Base-by-base conservation (phyloP, 768 basidiomycete species). In the Butyriboletus loyo region DNA sequence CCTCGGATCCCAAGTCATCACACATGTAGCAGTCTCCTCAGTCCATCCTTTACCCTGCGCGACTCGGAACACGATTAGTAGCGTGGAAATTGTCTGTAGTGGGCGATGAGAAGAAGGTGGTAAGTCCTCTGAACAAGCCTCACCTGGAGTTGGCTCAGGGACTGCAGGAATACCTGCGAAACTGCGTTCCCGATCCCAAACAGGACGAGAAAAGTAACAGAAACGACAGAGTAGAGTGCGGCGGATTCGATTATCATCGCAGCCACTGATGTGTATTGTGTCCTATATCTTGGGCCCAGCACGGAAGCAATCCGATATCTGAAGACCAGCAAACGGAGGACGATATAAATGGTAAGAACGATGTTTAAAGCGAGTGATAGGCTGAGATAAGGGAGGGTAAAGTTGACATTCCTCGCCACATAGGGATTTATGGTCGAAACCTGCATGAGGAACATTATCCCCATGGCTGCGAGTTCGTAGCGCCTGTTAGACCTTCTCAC, bases 171-270 rank as follows among this genome's bases (percentile, higher is more conserved):
- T n/a, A 71, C 47, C 25, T 69, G 67, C 28, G 66, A 66, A 5
- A 68, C 42, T 0, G 61, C 39, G 14, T 54, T 64, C 13, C 55
- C 43, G 8, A 53, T 9, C 5, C 55, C 57, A 42, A 64, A 74
- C 15, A 62, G 41, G 15, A 68, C 49, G 21, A 75, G 41, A 48
- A 75, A 71, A 0, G 70, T 27, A 8, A 74, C 11, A 0, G 63
- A 62, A 15, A 63, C 43, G 6, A 56, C 15, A 5, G 68, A 60
- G 41, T 72, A 73, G 3, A 70, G 39, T 3, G 66, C 58, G 2
- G 69, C 70, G 0, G 69, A 70, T 55, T 75, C 74, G 42, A 75
- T 43, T 28, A 72, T 35, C 59, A 76, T 72, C 5, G 73, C 60
- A 9, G 63, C 64, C 11, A 73, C 48, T 3, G 63, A 67, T 5